phyloP scores from a whole-genome alignment of 2,329 filamentous ascomycete species.

The Seiridium cupressi region DNA sequence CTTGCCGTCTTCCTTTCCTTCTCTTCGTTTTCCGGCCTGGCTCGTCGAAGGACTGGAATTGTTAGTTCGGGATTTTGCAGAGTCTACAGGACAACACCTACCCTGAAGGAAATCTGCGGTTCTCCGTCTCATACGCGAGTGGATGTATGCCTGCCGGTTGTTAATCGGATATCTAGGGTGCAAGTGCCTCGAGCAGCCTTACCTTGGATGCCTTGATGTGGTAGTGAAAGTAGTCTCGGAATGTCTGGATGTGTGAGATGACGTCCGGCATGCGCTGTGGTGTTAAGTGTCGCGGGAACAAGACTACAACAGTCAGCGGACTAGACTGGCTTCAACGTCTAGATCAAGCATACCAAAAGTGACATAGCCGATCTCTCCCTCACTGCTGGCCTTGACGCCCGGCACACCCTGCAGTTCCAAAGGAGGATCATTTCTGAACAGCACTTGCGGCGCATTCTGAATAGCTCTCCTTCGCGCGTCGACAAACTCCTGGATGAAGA shows the following conservation, averaged over 20 bases:
- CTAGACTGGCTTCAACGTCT: too few relatives aligned
- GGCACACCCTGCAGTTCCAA: conserved; percentile 85
- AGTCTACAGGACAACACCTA: conserved; percentile 38
- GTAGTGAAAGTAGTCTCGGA: conserved; percentile 99
- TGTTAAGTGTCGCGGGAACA: conserved; percentile 93
- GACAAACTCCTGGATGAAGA: conserved; percentile 98
- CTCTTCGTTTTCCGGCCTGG: conserved; percentile 92
- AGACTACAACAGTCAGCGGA: conserved; percentile 52
- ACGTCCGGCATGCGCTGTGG: conserved; percentile 88
- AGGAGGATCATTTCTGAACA: conserved; percentile 93
- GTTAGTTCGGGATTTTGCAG: conserved; percentile 29
- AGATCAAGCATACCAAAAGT: conserved; percentile 74
- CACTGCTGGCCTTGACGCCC: conserved; percentile 73
- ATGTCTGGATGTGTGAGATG: conserved; percentile 99
- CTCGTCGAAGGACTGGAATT: conserved; percentile 80
- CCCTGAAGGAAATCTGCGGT: conserved; percentile 98
- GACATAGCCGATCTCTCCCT: conserved; percentile 91
- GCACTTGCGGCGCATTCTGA: conserved; percentile 95
- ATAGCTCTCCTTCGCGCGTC: conserved; percentile 93
- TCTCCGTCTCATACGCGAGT: conserved; percentile 95
- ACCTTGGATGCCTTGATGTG: conserved; percentile 99
- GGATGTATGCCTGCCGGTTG: conserved; percentile 77
- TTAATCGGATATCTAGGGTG: background rate
- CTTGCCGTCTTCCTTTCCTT: conserved; percentile 98
- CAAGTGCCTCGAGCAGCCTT: conserved; percentile 9